Evolutionary conservation across 1,284 basidiomycete genomes (phyloP).

Genomic region (Quambalaria eucalypti): DNA sequence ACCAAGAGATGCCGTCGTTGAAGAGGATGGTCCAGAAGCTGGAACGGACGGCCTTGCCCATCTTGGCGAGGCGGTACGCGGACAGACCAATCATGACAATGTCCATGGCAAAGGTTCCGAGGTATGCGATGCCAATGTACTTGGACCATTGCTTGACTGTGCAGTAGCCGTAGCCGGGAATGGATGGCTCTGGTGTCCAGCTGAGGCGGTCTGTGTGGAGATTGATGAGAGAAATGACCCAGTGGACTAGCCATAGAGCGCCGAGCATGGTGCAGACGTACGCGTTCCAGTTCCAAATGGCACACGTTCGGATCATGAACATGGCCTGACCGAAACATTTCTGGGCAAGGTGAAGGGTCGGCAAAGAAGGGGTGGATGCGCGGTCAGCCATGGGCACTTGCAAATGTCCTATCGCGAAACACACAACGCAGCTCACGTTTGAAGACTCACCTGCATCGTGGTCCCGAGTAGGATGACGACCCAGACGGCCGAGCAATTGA

Average conservation of each 20-base stretch:
- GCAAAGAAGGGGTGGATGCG: neutral
- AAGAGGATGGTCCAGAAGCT: neutral
- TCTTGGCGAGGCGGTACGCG: neutral
- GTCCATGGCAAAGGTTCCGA: neutral
- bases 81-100: neutral
- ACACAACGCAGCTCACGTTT: too few relatives aligned
- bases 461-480: neutral
- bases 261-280: neutral
- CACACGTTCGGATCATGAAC: neutral
- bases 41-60: neutral
- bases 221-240: neutral
- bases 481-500: neutral
- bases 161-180: neutral
- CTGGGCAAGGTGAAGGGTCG: neutral
- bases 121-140: neutral
- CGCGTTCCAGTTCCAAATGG: neutral
- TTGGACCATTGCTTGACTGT: too few relatives aligned
- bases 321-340: neutral
- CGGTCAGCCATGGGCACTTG: neutral
- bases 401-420: neutral
- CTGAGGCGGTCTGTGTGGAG: neutral
- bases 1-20: neutral
- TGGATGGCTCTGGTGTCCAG: neutral
- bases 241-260: neutral
- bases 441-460: neutral